Evolutionary conservation across 805 yeast genomes (phyloP), one percentile per base, ranked within the genome.

Genomic region (Diddensiella transvaalensis): DNA sequence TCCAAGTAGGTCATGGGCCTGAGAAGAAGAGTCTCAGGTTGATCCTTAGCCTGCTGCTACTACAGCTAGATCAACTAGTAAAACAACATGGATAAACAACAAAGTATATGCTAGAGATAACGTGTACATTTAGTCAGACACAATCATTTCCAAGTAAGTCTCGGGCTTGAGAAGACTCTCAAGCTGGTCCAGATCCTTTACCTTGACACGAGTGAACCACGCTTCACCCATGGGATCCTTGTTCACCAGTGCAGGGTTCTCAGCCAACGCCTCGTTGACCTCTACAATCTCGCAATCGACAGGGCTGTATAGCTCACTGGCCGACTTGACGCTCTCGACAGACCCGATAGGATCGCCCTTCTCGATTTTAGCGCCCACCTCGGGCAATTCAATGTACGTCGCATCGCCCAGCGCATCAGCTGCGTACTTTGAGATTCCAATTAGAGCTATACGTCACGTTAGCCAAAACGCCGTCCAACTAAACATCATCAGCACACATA

Each of bases 351-450:
- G 73, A 54, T 88, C 97, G 44, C 95, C 95, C 42, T 76, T 75
- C 49, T 73, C 81, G 48, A 83, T 74, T 24, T 63, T 71, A 36
- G 75, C 77, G 36, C 83, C 86, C 35, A 77, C 78, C 57, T 83
- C 90, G 41, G 96, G 95, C 58, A 91, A 75, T 70, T 93, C 99
- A 51, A 90, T 84, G 65, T 76, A 93, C 3, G 98, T 95, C 48
- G 95, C 95, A 69, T 93, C 99, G 40, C 99, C 99, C 52, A 93
- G 78, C 4, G 98, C 95, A 62, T 89, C 96, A 19, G 96, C 84
- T 17, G 99, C 99, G 65, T 93, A 90, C 60, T 79, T 80, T 49
- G 99, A 89, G 68, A 93, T 88, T 24, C 99, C 99, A 48, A 91
- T 74, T 60, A 83, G 89, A 1, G 91, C 69, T 15, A 36, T 6